Evolutionary conservation across 179 eudicot genomes (phyloP).

Genomic region (Patellifolia procumbens): DNA sequence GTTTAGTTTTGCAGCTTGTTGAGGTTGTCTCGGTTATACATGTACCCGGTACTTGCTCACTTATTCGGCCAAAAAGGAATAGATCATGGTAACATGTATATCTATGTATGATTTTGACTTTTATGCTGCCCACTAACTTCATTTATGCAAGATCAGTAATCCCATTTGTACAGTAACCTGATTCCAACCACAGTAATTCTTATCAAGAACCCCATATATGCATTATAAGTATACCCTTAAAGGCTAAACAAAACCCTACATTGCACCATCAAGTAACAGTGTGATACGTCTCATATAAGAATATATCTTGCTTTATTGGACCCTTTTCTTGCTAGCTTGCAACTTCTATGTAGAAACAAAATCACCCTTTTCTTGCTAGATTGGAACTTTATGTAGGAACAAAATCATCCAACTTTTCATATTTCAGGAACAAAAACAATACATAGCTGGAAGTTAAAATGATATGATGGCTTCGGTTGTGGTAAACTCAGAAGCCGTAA

Average conservation of each 20-base stretch:
- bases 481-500: slow-evolving; percentile 15
- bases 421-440: neutral
- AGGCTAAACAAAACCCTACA: too few species aligned
- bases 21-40: neutral
- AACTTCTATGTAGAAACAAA: neutral
- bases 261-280: too few species aligned
- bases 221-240: too few species aligned
- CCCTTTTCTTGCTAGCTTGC: neutral
- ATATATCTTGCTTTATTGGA: neutral
- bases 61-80: too few species aligned
- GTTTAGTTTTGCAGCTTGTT: neutral
- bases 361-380: neutral
- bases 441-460: slow-evolving; percentile 11
- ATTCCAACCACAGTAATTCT: too few species aligned
- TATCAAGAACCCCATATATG: too few species aligned
- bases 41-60: neutral
- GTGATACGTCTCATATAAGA: too few species aligned
- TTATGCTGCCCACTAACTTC: too few species aligned
- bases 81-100: too few species aligned
- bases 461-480: slow-evolving; percentile 3
- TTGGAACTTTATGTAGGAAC: neutral
- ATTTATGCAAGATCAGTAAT: too few species aligned
- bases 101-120: too few species aligned
- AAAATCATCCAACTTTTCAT: neutral
- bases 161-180: too few species aligned